Conservation (phyloP, 2,329 filamentous ascomycete species). For the Diaporthe sp. region DNA sequence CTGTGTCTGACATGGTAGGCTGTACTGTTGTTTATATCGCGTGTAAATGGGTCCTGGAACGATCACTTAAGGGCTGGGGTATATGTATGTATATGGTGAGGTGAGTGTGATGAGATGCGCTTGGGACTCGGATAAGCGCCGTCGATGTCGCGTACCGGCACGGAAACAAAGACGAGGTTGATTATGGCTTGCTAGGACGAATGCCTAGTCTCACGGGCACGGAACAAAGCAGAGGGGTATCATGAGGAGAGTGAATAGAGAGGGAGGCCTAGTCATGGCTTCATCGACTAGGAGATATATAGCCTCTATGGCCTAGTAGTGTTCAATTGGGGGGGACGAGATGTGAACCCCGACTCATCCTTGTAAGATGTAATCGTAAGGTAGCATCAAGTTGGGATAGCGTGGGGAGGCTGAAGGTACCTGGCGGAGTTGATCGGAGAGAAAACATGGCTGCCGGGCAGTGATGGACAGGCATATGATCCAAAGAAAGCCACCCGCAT, state of each 20-base stretch:
- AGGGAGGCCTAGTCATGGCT: conserved; percentile 26
- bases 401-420: conserved; percentile 34
- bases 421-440: conserved; percentile 17
- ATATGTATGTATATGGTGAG: not conserved
- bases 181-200: not conserved
- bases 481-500: conserved; percentile 1
- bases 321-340: conserved; percentile 5
- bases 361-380: conserved; percentile 20
- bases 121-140: conserved; percentile 4
- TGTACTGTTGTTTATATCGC: not conserved
- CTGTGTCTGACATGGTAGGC: conserved; percentile 20
- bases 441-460: conserved; percentile 9
- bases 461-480: conserved; percentile 7
- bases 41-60: not conserved
- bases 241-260: conserved; percentile 8
- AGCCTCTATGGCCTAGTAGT: conserved; percentile 17
- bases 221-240: conserved; percentile 30
- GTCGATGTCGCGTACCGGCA: conserved; percentile 6
- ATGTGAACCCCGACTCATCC: conserved; percentile 17
- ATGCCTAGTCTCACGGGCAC: not conserved
- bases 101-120: not conserved
- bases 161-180: not conserved
- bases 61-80: not conserved
- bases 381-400: conserved; percentile 27
- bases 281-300: conserved; percentile 27